Evolutionary conservation across 2,329 filamentous ascomycete genomes (phyloP), one percentile per base, ranked within the genome.

Genomic region (Epichloe uncinata): DNA sequence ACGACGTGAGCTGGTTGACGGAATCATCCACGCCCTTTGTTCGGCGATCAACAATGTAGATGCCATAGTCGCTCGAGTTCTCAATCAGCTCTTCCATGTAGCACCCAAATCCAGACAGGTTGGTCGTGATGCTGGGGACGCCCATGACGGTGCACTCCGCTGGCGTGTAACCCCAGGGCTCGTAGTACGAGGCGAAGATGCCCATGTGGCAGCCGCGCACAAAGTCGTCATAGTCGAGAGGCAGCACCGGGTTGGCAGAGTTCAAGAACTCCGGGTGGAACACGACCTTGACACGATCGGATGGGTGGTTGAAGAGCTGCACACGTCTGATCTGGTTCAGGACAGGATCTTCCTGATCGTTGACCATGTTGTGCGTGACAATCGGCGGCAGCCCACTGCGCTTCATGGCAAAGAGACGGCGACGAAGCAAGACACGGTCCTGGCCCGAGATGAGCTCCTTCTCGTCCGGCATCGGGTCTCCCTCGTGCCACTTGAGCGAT

Each of bases 71-170:
- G 56, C 85, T 86, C 40, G 91, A 94, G 69, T 97, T 97, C 70
- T 97, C 91, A 57, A 98, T 97, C 58, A 97, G 72, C 69, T 97
- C 93, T 68, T 97, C 93, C 93, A 98, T 98, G 69, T 98, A 97
- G 70, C 93, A 97, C 46, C 93, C 93, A 62, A 98, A 98, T 18
- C 93, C 93, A 6, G 93, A 97, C 42, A 98, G 73, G 68, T 98
- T 98, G 30, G 91, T 97, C 11, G 93, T 97, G 69, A 98, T 96
- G 68, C 88, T 95, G 42, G 93, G 93, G 40, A 98, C 90, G 60
- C 93, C 93, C 93, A 97, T 97, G 55, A 97, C 93, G 0, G 93
- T 97, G 69, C 93, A 98, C 68, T 97, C 93, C 48, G 93, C 91
- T 0, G 91, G 93, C 2, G 93, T 98, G 69, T 98, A 98, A 43